Conservation (phyloP, 2,329 filamentous ascomycete genomes). For the Dothistroma pini region DNA sequence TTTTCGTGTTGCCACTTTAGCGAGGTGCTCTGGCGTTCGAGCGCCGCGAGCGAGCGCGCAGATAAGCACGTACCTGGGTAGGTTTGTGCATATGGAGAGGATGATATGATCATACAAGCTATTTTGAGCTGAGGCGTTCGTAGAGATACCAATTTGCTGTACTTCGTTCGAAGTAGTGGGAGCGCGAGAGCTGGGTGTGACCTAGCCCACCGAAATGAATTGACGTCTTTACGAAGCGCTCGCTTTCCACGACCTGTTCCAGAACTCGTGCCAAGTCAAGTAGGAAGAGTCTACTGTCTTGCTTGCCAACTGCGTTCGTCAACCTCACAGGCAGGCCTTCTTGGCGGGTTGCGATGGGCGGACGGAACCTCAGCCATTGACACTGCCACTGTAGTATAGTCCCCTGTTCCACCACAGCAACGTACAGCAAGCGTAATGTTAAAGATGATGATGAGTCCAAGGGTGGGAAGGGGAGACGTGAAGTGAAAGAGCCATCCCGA, state of each 20-base stretch:
- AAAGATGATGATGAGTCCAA: too few relatives aligned
- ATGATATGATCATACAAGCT: neutral
- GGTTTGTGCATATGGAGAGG: neutral
- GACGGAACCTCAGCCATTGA: too few relatives aligned
- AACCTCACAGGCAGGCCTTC: too few relatives aligned
- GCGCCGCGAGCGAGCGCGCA: neutral
- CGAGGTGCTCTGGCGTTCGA: neutral
- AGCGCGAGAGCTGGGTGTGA: neutral
- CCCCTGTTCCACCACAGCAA: too few relatives aligned
- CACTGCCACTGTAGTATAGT: too few relatives aligned
- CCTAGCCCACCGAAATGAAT: neutral
- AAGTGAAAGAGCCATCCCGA: neutral
- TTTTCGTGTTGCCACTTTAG: conserved; percentile 3
- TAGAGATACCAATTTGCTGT: conserved; percentile 7
- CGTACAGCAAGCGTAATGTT: too few relatives aligned
- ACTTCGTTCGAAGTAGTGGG: neutral
- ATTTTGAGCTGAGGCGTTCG: neutral
- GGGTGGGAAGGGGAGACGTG: too few relatives aligned
- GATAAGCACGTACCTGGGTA: neutral
- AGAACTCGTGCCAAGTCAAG: too few relatives aligned
- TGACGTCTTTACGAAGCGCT: neutral
- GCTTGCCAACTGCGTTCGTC: too few relatives aligned
- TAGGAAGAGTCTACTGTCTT: too few relatives aligned
- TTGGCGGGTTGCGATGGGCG: too few relatives aligned
- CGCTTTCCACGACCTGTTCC: too few relatives aligned